Evolutionary conservation across 768 basidiomycete species (phyloP).

Genomic region (Sarcomyxa edulis): DNA sequence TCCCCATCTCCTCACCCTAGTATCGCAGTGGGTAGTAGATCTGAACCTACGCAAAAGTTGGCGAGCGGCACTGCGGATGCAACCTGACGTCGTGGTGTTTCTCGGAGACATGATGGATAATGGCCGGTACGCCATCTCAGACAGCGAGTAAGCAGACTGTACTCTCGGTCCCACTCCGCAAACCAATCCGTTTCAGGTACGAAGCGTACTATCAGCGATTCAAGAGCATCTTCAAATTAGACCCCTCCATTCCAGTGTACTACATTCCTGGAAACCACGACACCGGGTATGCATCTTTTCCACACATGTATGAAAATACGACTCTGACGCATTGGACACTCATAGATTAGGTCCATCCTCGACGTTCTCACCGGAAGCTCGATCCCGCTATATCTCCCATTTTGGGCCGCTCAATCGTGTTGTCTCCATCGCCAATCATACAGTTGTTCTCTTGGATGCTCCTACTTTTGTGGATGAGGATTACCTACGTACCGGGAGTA

Average conservation of each 20-base stretch:
- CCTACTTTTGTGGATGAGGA: conserved; percentile 76
- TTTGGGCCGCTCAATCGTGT: conserved; percentile 73
- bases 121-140: conserved; percentile 60
- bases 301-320: conserved; percentile 20
- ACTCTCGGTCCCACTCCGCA: background rate
- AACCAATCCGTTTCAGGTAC: conserved; percentile 58
- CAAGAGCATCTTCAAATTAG: conserved; percentile 57
- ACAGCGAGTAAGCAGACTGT: conserved; percentile 65
- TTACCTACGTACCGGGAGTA: conserved; percentile 36
- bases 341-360: conserved; percentile 42
- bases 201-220: conserved; percentile 64
- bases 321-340: conserved; percentile 10
- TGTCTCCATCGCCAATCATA: conserved; percentile 65
- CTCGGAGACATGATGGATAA: conserved; percentile 93
- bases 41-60: conserved; percentile 83
- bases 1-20: conserved; percentile 42
- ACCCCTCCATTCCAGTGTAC: conserved; percentile 47
- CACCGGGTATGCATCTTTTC: conserved; percentile 47
- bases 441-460: conserved; percentile 68
- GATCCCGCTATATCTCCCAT: conserved; percentile 58
- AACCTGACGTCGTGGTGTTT: conserved; percentile 73
- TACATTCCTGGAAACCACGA: conserved; percentile 93
- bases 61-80: conserved; percentile 54
- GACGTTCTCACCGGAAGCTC: conserved; percentile 40
- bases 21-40: conserved; percentile 69